Evolutionary conservation across 1,284 basidiomycete genomes (phyloP).

Genomic region (Grifola frondosa): DNA sequence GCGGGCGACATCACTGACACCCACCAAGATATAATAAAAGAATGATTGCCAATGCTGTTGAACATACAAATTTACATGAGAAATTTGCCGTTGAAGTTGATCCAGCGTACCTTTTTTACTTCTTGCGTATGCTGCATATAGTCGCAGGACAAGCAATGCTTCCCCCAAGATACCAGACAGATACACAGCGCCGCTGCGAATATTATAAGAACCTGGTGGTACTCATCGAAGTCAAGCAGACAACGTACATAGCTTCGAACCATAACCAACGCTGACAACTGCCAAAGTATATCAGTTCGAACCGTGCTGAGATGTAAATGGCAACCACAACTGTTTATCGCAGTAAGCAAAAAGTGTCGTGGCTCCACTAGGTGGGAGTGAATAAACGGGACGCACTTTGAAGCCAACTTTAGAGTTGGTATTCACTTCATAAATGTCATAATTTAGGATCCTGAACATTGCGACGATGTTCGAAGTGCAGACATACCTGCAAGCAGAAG

Average conservation of each 20-base stretch:
- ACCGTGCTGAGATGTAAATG: background rate
- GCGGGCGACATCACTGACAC: background rate
- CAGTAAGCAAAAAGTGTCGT: too few species aligned
- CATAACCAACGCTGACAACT: conserved; percentile 8
- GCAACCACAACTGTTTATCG: too few species aligned
- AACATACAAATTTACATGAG: background rate
- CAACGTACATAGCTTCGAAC: conserved; percentile 9
- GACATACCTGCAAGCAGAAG: background rate
- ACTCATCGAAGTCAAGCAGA: background rate
- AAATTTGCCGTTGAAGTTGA: background rate
- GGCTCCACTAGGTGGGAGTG: background rate
- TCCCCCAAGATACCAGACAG: conserved; percentile 3
- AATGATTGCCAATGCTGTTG: conserved; percentile 2
- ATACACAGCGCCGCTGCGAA: conserved; percentile 2
- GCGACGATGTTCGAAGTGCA: background rate
- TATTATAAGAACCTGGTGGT: background rate
- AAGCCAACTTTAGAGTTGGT: background rate
- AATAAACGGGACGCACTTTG: background rate
- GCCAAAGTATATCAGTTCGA: background rate
- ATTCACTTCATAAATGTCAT: background rate
- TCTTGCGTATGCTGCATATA: conserved; percentile 5
- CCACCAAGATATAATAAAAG: conserved; percentile 2
- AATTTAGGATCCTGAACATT: too few species aligned
- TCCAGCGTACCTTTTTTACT: conserved; percentile 2
- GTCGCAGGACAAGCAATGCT: conserved; percentile 6